Evolutionary conservation across 768 basidiomycete species (phyloP), one percentile per base, ranked within the genome.

Genomic region (Mycena crocata): DNA sequence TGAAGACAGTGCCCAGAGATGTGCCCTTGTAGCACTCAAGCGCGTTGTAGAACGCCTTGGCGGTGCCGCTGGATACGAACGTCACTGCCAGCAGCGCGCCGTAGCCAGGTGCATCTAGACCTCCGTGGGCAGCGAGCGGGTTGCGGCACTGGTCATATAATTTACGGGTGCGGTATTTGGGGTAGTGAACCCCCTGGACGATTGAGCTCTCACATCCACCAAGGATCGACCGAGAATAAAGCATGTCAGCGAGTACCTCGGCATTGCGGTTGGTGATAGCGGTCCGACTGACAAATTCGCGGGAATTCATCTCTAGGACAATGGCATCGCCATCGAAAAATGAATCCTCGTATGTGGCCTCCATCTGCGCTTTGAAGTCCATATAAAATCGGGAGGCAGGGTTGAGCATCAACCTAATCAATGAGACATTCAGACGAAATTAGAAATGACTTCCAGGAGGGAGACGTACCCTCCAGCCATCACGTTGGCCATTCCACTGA

Each of bases 381-480:
- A 56, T 60, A 72, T 84, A 85, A 63, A 79, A 74, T 21, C 74
- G 75, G 3, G 78, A 75, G 31, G 78, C 74, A 0, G 85, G 84
- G 72, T 86, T 86, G 30, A 87, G 74, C n/a, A 86, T 80, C 48
- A 86, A 73, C 86, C 82, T n/a, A n/a, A n/a, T n/a, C n/a, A n/a
- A n/a, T n/a, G n/a, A n/a, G n/a, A n/a, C n/a, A n/a, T n/a, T n/a
- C n/a, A n/a, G n/a, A n/a, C n/a, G n/a, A n/a, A n/a, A n/a, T n/a
- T n/a, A n/a, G n/a, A n/a, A n/a, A n/a, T n/a, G n/a, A n/a, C n/a
- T n/a, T n/a, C n/a, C n/a, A n/a, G n/a, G n/a, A n/a, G n/a, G n/a
- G n/a, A n/a, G n/a, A n/a, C n/a, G n/a, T n/a, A n/a, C n/a, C n/a
- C 83, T 70, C 86, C 86, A 32, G 85, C 85, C 82, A 87, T 84